Conservation (phyloP, 2,329 filamentous ascomycete genomes). For the Colletotrichum melonis region DNA sequence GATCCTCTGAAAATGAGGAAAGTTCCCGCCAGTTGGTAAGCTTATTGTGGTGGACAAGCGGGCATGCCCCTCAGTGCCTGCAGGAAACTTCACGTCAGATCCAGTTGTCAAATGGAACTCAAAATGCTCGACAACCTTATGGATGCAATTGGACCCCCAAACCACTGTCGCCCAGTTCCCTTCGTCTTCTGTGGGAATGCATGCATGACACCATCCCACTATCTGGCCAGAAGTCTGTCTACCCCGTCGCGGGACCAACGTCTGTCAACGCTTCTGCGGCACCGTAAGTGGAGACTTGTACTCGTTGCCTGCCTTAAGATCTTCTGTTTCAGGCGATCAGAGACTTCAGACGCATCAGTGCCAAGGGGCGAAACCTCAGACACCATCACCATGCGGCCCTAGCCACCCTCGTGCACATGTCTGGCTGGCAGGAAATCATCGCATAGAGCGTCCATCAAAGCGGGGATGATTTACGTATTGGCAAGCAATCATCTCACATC, state of each 20-base stretch:
- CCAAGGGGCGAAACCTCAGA: constrained; percentile 11
- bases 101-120: not conserved
- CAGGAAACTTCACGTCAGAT: not conserved
- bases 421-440: constrained; percentile 6
- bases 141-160: not conserved
- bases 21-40: not conserved
- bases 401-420: constrained; percentile 15
- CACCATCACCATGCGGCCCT: constrained; percentile 7
- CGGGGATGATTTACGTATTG: not conserved
- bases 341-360: constrained; percentile 33
- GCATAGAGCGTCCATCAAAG: not conserved
- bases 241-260: not conserved
- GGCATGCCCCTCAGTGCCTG: not conserved
- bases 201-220: not conserved
- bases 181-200: not conserved
- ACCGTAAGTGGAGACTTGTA: not conserved
- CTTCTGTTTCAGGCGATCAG: constrained; percentile 30
- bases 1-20: too few species aligned
- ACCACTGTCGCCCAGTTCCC: not conserved
- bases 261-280: constrained; percentile 1
- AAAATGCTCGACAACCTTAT: not conserved
- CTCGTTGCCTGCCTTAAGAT: constrained; percentile 8
- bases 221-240: not conserved
- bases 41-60: not conserved
- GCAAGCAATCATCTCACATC: not conserved